Base-by-base conservation (phyloP, 2,329 filamentous ascomycete genomes). In the Tolypocladium amazonense region DNA sequence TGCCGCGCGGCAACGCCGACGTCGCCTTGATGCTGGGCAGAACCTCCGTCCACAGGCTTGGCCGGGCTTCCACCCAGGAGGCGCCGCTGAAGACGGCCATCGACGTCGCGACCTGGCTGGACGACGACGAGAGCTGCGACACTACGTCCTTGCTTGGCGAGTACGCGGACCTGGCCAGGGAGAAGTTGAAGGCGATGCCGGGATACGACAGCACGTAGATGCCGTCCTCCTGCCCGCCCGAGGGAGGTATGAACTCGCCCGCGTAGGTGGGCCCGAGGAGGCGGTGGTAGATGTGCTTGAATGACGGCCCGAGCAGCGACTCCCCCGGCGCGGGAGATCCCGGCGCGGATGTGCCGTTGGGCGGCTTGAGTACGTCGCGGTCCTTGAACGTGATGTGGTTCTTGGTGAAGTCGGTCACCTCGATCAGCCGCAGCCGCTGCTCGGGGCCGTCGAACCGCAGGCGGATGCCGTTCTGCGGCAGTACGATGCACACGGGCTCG, bases 261-360 rank as follows among this genome's bases (percentile, higher is more conserved):
- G 89, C 89, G 71, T 96, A 97, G 0, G 93, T 95, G 23, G 92
- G 92, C 0, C 94, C 94, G 63, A 99, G 87, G n/a, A 97, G 79
- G 58, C 90, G 87, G 68, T 96, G 91, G 72, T 97, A 99, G 65
- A 99, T 88, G 90, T 88, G 90, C 61, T 88, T 83, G 72, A 96
- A 96, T 20, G 84, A 88, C 5, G 92, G 92, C 0, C 90, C 90
- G 1, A 64, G 62, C 2, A 72, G 65, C 0, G 71, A 69, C 56
- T 72, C 72, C 8, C 71, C 72, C 0, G 69, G 68, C 4, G 66
- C 60, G 2, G 73, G 70, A 8, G 73, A 72, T 20, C 64, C 65
- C 3, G 56, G 78, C 68, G 68, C 66, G 53, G 69, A 69, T 12
- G 74, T 68, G 45, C 71, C 71, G 61, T 73, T 77, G 53, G 76